A percentile compares a stretch with the other conserved stretches of the same genome.
Conservation (phyloP, 164 flowering plant species). For the Tetracentron sinense region DNA sequence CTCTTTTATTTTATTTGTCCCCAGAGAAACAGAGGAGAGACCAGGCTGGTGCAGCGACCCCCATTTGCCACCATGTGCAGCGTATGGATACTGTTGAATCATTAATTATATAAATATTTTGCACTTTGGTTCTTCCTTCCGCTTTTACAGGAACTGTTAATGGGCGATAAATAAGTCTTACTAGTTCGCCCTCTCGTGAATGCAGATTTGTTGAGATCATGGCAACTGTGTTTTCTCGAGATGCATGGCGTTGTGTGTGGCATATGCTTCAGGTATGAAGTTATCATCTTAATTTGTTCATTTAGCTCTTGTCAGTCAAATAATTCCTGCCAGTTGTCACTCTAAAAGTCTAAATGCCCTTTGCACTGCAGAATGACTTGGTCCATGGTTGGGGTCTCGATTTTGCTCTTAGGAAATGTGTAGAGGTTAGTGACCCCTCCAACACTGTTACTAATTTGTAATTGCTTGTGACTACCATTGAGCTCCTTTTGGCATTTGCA, state of each 20-base stretch:
- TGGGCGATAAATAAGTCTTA: not conserved
- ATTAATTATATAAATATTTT: too few relatives aligned
- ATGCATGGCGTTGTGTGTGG: too few relatives aligned
- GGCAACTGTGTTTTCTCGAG: conserved; percentile 73
- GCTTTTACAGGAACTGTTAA: too few relatives aligned
- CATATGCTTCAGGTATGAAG: conserved; percentile 65
- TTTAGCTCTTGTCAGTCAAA: not conserved
- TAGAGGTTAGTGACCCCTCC: conserved; percentile 47
- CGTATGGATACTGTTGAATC: conserved; percentile 41
- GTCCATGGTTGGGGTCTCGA: conserved; percentile 99
- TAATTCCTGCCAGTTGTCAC: not conserved
- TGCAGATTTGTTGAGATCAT: conserved; percentile 76
- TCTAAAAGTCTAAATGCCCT: not conserved
- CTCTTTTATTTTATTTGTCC: conserved; percentile 11
- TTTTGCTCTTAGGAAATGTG: conserved; percentile 81
- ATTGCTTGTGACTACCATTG: conserved; percentile 1
- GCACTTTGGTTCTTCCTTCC: too few relatives aligned
- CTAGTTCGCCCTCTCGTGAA: not conserved
- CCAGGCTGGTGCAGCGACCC: conserved; percentile 79
- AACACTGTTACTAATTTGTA: not conserved
- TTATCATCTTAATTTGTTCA: not conserved
- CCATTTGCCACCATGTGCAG: conserved; percentile 90
- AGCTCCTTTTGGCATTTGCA: not conserved
- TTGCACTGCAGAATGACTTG: conserved; percentile 74
- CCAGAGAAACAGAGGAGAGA: conserved; percentile 65